Percentiles rank a stretch among this genome's conserved stretches.
Evolutionary conservation across 2,329 filamentous ascomycete genomes (phyloP).

Genomic region (Cephalotrichum gorgonifer): DNA sequence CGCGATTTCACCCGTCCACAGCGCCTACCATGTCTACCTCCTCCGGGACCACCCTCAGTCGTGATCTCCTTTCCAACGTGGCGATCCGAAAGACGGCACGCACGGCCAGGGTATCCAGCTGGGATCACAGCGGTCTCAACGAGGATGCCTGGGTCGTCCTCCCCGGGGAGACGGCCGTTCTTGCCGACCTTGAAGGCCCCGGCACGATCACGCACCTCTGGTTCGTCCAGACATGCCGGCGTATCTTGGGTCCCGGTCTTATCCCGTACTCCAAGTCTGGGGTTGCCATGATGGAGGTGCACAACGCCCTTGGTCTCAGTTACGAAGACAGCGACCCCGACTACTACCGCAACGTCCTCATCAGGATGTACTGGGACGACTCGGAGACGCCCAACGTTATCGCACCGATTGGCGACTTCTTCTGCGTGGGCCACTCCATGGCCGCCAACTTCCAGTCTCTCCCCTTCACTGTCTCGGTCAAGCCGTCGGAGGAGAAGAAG

Average conservation of each 20-base stretch:
- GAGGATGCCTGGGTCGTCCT: conserved; percentile 20
- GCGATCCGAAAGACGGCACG: conserved; percentile 14
- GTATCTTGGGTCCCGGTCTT: conserved; percentile 19
- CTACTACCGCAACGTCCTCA: conserved; percentile 23
- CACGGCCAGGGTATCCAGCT: conserved; percentile 18
- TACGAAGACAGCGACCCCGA: conserved; percentile 21
- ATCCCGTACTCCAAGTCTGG: conserved; percentile 22
- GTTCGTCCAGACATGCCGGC: conserved; percentile 22
- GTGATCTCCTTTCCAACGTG: conserved; percentile 10
- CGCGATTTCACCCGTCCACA: too few relatives aligned
- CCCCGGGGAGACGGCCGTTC: conserved; percentile 17
- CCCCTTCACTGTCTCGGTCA: conserved; percentile 21
- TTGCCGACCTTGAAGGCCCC: conserved; percentile 20
- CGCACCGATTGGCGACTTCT: conserved; percentile 20
- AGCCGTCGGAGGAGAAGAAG: conserved; percentile 21
- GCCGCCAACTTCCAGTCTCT: conserved; percentile 21
- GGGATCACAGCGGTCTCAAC: conserved; percentile 19
- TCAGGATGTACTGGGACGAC: conserved; percentile 24
- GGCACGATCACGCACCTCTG: conserved; percentile 20
- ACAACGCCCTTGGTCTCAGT: conserved; percentile 19
- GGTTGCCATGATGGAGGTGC: conserved; percentile 22
- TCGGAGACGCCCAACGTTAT: conserved; percentile 19
- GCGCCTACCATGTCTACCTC: background rate
- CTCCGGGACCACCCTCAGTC: background rate
- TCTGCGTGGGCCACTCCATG: conserved; percentile 20